Evolutionary conservation across 2,329 filamentous ascomycete genomes (phyloP).

Genomic region (Stemphylium lycopersici): DNA sequence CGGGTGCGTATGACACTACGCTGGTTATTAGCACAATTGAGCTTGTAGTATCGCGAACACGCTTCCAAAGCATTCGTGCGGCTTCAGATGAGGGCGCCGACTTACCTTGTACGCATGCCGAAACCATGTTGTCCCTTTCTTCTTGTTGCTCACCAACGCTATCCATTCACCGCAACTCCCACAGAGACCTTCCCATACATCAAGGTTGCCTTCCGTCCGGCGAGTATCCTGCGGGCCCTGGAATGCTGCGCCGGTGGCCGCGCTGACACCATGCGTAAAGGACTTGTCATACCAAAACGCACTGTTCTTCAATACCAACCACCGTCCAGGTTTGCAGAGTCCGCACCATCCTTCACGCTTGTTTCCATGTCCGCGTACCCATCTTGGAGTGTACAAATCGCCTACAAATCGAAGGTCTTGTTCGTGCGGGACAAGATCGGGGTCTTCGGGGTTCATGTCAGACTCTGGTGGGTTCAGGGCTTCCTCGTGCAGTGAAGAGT

Average conservation of each 20-base stretch:
- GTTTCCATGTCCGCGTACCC: slow-evolving; percentile 85
- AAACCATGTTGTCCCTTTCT: slow-evolving; percentile 93
- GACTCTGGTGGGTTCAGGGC: slow-evolving; percentile 75
- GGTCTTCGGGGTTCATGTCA: slow-evolving; percentile 80
- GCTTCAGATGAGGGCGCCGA: slow-evolving; percentile 17
- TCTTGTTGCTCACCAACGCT: slow-evolving; percentile 81
- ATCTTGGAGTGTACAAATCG: slow-evolving; percentile 81
- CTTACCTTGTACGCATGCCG: slow-evolving; percentile 82
- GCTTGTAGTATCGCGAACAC: slow-evolving; percentile 14
- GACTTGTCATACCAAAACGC: slow-evolving; percentile 95
- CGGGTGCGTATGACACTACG: slow-evolving; percentile 51
- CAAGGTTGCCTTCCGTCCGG: slow-evolving; percentile 78
- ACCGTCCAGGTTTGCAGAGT: slow-evolving; percentile 83
- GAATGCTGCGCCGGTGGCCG: slow-evolving; percentile 78
- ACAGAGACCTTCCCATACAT: slow-evolving; percentile 82
- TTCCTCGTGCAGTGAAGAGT: slow-evolving; percentile 75
- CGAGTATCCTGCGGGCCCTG: slow-evolving; percentile 76
- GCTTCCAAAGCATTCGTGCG: slow-evolving; percentile 7
- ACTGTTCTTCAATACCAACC: slow-evolving; percentile 88
- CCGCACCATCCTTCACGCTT: slow-evolving; percentile 91
- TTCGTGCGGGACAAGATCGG: slow-evolving; percentile 76
- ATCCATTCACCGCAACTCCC: slow-evolving; percentile 82
- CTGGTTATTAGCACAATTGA: slow-evolving; percentile 30
- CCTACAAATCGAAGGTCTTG: slow-evolving; percentile 77
- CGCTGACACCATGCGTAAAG: slow-evolving; percentile 86